A percentile compares a stretch with the other conserved stretches of the same genome.
Conservation (phyloP, 164 flowering plant species). For the Piper longum region DNA sequence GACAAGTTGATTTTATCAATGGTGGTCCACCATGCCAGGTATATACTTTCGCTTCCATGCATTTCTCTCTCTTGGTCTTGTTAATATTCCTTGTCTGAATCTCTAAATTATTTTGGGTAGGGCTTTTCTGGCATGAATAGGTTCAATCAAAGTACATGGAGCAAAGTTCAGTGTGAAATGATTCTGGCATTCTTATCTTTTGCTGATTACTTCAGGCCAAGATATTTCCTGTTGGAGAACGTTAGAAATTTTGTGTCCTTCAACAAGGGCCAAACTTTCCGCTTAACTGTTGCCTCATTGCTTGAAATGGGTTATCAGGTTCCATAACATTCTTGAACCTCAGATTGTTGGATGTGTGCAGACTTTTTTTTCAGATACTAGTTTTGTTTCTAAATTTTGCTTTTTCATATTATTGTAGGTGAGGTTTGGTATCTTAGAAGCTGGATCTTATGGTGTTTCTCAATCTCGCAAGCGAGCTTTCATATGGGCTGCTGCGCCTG, state of each 20-base stretch:
- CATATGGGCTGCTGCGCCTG: slow-evolving; percentile 95
- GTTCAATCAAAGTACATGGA: slow-evolving; percentile 86
- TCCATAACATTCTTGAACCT: neutral
- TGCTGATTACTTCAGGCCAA: slow-evolving; percentile 84
- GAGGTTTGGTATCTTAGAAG: slow-evolving; percentile 89
- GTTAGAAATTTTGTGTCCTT: slow-evolving; percentile 84
- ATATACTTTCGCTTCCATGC: neutral
- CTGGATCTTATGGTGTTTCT: slow-evolving; percentile 89
- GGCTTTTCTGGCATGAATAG: slow-evolving; percentile 98
- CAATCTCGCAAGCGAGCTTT: slow-evolving; percentile 90
- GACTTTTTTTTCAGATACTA: neutral
- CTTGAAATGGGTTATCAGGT: slow-evolving; percentile 99
- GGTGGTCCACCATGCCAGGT: slow-evolving; percentile 99
- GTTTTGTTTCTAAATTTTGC: neutral
- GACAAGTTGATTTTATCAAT: slow-evolving; percentile 89
- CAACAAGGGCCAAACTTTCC: slow-evolving; percentile 92
- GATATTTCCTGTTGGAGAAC: slow-evolving; percentile 78
- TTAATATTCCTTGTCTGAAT: too few relatives aligned
- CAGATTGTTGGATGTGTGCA: neutral
- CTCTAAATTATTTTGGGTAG: slow-evolving; percentile 21
- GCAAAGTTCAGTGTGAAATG: slow-evolving; percentile 96
- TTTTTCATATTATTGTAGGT: slow-evolving; percentile 31
- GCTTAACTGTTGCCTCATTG: slow-evolving; percentile 74
- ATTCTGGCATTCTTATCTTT: slow-evolving; percentile 85
- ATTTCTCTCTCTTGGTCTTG: neutral